Evolutionary conservation across 208 protist species (phyloP).

Genomic region (Zelonia costaricensis): DNA sequence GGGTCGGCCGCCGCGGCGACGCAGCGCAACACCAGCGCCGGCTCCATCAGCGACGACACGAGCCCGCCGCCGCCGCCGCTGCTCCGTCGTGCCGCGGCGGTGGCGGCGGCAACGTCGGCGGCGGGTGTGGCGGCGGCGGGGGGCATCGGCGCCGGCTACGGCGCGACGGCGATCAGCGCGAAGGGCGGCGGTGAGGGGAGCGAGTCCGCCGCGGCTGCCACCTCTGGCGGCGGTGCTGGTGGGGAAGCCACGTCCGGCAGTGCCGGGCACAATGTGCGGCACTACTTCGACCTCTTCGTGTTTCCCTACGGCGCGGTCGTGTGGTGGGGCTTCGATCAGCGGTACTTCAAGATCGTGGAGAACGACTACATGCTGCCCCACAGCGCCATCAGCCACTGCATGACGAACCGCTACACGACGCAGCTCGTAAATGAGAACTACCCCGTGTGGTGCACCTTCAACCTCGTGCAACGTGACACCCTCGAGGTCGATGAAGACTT

Average conservation of each 20-base stretch:
- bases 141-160: background rate
- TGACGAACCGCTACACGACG: conserved; percentile 72
- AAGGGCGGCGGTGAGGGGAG: conserved; percentile 11
- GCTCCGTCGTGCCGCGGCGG: background rate
- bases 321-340: conserved; percentile 82
- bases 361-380: conserved; percentile 80
- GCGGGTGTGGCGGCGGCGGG: background rate
- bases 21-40: background rate
- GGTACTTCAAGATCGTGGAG: conserved; percentile 81
- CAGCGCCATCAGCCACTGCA: conserved; percentile 49
- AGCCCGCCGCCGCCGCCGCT: background rate
- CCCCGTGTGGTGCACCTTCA: conserved; percentile 84
- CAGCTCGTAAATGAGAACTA: conserved; percentile 77
- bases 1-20: background rate
- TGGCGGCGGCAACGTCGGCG: background rate
- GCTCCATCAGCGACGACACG: background rate
- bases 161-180: background rate
- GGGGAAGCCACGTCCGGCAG: background rate
- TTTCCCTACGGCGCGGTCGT: conserved; percentile 80
- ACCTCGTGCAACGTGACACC: conserved; percentile 47
- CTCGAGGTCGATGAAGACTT: conserved; percentile 73
- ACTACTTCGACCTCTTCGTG: conserved; percentile 75
- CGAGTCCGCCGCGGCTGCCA: conserved; percentile 6
- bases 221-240: background rate
- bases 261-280: background rate